Percentiles rank a stretch among this genome's conserved stretches.
Evolutionary conservation across 2,329 filamentous ascomycete genomes (phyloP).

Genomic region (Alternaria infectoria): DNA sequence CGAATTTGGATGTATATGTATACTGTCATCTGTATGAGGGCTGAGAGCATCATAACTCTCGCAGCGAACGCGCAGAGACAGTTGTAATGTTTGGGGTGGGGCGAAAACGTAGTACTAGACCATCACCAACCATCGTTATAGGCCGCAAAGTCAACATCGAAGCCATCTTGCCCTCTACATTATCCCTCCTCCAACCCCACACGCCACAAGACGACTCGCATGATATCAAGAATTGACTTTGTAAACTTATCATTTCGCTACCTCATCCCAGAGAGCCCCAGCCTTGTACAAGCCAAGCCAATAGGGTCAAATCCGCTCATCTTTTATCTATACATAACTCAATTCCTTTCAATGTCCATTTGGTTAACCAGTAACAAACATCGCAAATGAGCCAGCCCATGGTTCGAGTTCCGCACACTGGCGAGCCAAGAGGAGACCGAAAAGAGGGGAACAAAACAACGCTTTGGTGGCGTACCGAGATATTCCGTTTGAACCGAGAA

Average conservation of each 20-base stretch:
- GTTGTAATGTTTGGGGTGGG: neutral
- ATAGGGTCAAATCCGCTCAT: neutral
- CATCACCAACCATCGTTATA: neutral
- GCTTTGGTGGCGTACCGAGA: slow-evolving; percentile 17
- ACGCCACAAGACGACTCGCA: neutral
- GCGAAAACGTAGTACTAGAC: neutral
- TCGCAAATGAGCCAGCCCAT: slow-evolving; percentile 20
- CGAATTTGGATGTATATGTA: neutral
- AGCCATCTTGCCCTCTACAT: neutral
- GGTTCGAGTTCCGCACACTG: slow-evolving; percentile 4
- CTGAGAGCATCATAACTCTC: neutral
- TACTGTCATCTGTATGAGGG: neutral
- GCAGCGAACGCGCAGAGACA: neutral
- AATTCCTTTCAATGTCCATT: neutral
- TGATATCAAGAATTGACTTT: neutral
- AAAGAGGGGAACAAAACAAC: slow-evolving; percentile 4
- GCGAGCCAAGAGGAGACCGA: slow-evolving; percentile 4
- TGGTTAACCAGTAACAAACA: slow-evolving; percentile 7
- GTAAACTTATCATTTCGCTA: slow-evolving; percentile 13
- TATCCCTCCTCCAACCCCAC: neutral
- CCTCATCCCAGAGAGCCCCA: slow-evolving; percentile 4
- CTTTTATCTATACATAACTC: slow-evolving; percentile 18
- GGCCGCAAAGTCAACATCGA: neutral
- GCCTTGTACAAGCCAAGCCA: neutral
- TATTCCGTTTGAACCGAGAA: slow-evolving; percentile 8